Evolutionary conservation across 2,329 filamentous ascomycete genomes (phyloP).

Genomic region (Ascochyta clinopodiicola): DNA sequence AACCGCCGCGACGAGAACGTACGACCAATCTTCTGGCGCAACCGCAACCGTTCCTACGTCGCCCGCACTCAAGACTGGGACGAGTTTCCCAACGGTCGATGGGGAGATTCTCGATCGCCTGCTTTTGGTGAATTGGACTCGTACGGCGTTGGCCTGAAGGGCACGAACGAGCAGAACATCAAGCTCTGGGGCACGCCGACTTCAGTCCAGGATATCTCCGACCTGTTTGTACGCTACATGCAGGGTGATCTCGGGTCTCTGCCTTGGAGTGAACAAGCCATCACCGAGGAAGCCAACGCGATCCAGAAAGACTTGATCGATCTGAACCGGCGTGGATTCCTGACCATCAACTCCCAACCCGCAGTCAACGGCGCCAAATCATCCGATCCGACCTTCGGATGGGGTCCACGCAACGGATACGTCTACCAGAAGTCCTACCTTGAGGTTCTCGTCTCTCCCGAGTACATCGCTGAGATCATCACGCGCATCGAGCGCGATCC

Average conservation of each 20-base stretch:
- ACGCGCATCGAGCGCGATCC: constrained; percentile 77
- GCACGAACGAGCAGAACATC: constrained; percentile 93
- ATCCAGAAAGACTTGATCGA: constrained; percentile 79
- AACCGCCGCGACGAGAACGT: constrained; percentile 93
- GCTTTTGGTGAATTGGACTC: constrained; percentile 95
- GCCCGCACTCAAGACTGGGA: constrained; percentile 98
- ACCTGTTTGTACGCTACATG: constrained; percentile 86
- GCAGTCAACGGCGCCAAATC: constrained; percentile 92
- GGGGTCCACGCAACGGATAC: constrained; percentile 93
- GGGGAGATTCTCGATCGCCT: constrained; percentile 95
- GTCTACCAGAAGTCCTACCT: constrained; percentile 99
- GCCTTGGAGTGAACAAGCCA: constrained; percentile 92
- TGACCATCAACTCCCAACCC: constrained; percentile 98
- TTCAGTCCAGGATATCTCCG: constrained; percentile 78
- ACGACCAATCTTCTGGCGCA: constrained; percentile 97
- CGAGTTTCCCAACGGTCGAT: constrained; percentile 97
- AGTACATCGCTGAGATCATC: constrained; percentile 78
- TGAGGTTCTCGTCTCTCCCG: constrained; percentile 84
- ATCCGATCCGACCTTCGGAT: constrained; percentile 84
- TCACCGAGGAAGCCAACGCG: constrained; percentile 79
- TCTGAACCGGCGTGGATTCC: constrained; percentile 83
- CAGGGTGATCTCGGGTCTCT: constrained; percentile 79
- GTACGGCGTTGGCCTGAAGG: constrained; percentile 91
- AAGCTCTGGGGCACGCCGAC: constrained; percentile 91
- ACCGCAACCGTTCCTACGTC: constrained; percentile 94